Evolutionary conservation across 1,139 yeast genomes (phyloP).

Genomic region (Yamadazyma membranifaciens): DNA sequence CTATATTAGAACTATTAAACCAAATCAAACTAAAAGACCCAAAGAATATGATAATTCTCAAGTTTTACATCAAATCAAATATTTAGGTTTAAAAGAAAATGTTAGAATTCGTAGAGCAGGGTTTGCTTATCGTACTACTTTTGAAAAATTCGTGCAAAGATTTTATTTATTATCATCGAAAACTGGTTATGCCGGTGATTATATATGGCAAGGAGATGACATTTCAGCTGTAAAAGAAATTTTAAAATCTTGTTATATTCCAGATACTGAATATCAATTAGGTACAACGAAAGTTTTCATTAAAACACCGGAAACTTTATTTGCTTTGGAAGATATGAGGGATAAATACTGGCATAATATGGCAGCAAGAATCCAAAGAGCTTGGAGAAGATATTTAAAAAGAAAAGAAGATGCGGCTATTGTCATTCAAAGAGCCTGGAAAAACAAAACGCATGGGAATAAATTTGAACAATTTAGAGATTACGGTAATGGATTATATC

Average conservation of each 20-base stretch:
- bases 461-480: constrained; percentile 82
- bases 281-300: constrained; percentile 95
- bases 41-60: constrained; percentile 85
- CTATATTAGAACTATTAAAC: constrained; percentile 96
- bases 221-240: constrained; percentile 79
- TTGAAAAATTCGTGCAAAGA: constrained; percentile 96
- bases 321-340: constrained; percentile 94
- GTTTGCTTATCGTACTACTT: constrained; percentile 95
- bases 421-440: constrained; percentile 81
- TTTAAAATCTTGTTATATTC: constrained; percentile 76
- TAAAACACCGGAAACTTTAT: constrained; percentile 94
- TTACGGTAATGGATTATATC: constrained; percentile 68
- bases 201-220: constrained; percentile 90
- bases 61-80: constrained; percentile 93
- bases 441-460: constrained; percentile 77
- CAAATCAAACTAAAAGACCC: constrained; percentile 91
- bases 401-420: constrained; percentile 87
- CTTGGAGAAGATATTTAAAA: constrained; percentile 85
- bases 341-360: constrained; percentile 97
- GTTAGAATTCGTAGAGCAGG: constrained; percentile 98
- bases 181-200: constrained; percentile 98
- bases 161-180: constrained; percentile 83
- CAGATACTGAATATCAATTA: constrained; percentile 78
- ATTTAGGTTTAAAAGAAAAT: constrained; percentile 93
- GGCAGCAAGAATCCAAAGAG: constrained; percentile 97